These are phyloP conservation scores for Salvia hispanica DNA, from an alignment of 257 asterid genomes.

Conservation along the genomic window DNA sequence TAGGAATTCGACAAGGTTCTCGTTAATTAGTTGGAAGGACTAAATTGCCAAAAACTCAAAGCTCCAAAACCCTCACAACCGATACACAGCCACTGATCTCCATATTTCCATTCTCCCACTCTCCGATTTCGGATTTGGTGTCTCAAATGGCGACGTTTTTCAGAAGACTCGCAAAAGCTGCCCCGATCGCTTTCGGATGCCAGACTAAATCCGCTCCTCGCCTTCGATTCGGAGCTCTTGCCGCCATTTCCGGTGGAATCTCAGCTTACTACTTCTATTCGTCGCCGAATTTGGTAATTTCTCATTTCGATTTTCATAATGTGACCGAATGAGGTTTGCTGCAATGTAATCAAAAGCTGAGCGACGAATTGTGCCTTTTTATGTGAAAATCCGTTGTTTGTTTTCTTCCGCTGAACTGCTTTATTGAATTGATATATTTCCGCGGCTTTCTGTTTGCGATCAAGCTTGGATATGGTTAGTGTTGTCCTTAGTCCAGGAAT, in stretches of 20 bases:
- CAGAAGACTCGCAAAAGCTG: conserved; percentile 55
- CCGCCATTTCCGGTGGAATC: conserved; percentile 73
- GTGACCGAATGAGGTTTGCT: conserved; percentile 19
- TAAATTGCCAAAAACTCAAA: conserved; percentile 5
- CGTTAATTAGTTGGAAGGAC: neutral
- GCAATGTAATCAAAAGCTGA: conserved; percentile 6
- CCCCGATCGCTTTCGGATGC: conserved; percentile 52
- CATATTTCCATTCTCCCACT: neutral
- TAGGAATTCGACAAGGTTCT: neutral
- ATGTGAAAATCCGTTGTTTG: neutral
- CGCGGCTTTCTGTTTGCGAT: neutral
- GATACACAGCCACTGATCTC: conserved; percentile 19
- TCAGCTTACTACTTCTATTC: conserved; percentile 62
- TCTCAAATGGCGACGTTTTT: conserved; percentile 52
- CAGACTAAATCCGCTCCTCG: conserved; percentile 50
- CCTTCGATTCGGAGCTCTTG: conserved; percentile 71
- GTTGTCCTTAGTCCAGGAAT: neutral
- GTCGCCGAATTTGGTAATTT: conserved; percentile 60
- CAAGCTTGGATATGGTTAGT: neutral
- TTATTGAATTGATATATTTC: conserved; percentile 10
- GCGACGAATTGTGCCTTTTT: neutral
- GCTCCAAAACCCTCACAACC: conserved; percentile 33
- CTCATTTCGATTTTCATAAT: conserved; percentile 23
- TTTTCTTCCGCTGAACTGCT: conserved; percentile 16
- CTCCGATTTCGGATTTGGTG: conserved; percentile 5